phyloP scores from a whole-genome alignment of 768 basidiomycete species.

The Calvatia gigantea region DNA sequence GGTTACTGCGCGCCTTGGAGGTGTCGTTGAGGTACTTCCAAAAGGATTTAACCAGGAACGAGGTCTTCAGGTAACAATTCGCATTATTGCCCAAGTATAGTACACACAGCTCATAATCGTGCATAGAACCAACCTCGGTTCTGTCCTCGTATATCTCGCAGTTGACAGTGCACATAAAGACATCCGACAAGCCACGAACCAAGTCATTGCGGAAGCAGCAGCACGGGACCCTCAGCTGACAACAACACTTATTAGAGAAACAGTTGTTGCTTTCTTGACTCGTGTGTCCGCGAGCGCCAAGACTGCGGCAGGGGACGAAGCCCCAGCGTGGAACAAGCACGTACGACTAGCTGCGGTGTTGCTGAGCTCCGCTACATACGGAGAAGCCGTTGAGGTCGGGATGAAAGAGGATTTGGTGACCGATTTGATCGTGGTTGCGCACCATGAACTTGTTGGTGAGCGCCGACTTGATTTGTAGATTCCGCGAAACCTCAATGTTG shows the following conservation, averaged over 20 bases:
- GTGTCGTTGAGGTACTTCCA: constrained; percentile 45
- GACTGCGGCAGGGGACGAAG: constrained; percentile 23
- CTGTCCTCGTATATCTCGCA: constrained; percentile 65
- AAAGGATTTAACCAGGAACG: constrained; percentile 48
- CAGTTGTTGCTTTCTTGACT: constrained; percentile 44
- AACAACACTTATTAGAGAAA: constrained; percentile 55
- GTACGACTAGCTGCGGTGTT: constrained; percentile 50
- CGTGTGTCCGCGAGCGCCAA: constrained; percentile 28
- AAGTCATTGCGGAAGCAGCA: constrained; percentile 37
- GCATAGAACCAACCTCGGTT: constrained; percentile 57
- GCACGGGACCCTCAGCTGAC: constrained; percentile 42
- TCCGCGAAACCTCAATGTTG: not conserved
- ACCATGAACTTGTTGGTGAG: constrained; percentile 68
- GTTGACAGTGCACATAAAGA: constrained; percentile 54
- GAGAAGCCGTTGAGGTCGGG: constrained; percentile 35
- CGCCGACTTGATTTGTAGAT: constrained; percentile 15
- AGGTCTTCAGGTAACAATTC: constrained; percentile 47
- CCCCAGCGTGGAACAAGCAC: constrained; percentile 43
- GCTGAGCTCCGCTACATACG: constrained; percentile 45
- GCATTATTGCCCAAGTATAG: not conserved
- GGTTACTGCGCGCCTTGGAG: constrained; percentile 70
- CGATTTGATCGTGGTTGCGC: constrained; percentile 62
- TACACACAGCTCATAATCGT: not conserved
- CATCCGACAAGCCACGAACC: constrained; percentile 45
- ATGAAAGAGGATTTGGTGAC: constrained; percentile 45